Evolutionary conservation across 768 basidiomycete genomes (phyloP).

Genomic region (Leccinum subtestaceum): DNA sequence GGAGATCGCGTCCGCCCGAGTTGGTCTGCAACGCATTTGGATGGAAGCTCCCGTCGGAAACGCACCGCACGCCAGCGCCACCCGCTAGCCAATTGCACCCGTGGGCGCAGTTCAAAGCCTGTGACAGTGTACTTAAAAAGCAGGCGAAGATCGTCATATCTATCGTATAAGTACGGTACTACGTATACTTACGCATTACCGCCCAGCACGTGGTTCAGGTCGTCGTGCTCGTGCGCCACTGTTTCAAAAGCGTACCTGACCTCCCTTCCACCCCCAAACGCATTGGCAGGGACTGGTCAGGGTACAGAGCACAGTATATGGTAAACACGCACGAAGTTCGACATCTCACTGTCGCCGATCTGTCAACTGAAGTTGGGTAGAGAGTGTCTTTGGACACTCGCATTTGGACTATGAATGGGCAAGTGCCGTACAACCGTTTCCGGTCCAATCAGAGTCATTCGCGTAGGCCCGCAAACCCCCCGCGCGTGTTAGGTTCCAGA

Average conservation of each 20-base stretch:
- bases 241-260: background rate
- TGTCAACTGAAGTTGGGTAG: no score
- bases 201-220: background rate
- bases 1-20: background rate
- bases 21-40: background rate
- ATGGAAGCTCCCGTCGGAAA: background rate
- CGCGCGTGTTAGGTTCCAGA: background rate
- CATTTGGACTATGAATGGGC: no score
- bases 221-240: background rate
- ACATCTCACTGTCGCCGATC: background rate
- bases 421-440: no score
- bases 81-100: background rate
- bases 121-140: background rate
- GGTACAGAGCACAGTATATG: background rate
- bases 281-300: background rate
- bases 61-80: background rate
- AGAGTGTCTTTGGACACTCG: no score
- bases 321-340: background rate
- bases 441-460: no score
- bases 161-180: background rate
- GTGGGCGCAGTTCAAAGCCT: background rate
- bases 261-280: background rate
- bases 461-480: no score
- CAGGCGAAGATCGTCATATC: background rate
- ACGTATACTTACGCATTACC: background rate